Conservation (phyloP, 345 rosid genomes). For the Pistacia integerrima region DNA sequence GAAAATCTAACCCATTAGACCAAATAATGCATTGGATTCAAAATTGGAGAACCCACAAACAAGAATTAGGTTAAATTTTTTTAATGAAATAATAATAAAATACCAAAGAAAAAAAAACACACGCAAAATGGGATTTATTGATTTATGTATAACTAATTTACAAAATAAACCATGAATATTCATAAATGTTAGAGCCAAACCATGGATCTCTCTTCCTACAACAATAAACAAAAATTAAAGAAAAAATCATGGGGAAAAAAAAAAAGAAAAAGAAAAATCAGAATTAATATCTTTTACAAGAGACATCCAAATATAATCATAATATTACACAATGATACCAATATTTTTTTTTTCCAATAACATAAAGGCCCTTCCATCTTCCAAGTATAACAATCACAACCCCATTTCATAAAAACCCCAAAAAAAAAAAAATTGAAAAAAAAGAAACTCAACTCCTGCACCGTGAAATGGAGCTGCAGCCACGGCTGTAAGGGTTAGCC, state of each 20-base stretch:
- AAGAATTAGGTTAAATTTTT: background rate
- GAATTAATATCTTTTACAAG: conserved; percentile 19
- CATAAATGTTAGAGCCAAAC: background rate
- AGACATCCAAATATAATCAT: conserved; percentile 9
- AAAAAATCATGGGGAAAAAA: background rate
- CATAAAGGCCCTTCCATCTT: background rate
- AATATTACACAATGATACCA: background rate
- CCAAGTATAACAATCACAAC: conserved; percentile 24
- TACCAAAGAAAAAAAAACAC: background rate
- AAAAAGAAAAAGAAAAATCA: background rate
- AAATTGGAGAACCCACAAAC: background rate
- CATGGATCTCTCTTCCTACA: background rate
- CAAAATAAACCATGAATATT: background rate
- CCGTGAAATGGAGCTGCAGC: conserved; percentile 83
- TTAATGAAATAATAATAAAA: background rate
- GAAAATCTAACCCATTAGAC: background rate
- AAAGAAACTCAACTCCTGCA: conserved; percentile 60
- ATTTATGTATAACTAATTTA: background rate
- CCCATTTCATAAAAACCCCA: background rate
- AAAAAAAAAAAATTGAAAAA: background rate
- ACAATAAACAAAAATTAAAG: background rate
- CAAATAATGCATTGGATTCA: background rate
- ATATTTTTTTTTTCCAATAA: conserved; percentile 20
- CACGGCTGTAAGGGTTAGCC: conserved; percentile 88
- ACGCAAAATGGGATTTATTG: background rate